These are phyloP conservation scores for Pezicula rhizophila DNA, from an alignment of 2,329 filamentous ascomycete genomes.

Conservation along the genomic window DNA sequence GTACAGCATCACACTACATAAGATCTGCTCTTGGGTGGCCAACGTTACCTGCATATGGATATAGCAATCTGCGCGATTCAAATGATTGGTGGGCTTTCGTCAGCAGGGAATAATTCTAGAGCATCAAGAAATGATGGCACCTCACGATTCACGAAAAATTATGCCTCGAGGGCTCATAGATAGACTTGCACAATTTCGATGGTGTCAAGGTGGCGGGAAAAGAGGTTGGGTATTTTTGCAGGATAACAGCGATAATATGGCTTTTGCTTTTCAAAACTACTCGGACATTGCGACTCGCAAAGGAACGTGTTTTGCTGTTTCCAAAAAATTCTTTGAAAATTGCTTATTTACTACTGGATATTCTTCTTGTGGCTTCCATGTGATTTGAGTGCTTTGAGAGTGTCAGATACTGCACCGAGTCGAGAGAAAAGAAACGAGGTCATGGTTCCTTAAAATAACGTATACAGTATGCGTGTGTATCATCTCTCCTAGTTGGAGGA, in stretches of 20 bases:
- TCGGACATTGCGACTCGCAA: not conserved
- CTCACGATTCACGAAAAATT: not conserved
- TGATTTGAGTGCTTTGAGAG: not conserved
- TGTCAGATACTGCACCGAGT: too few species aligned
- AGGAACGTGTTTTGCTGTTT: not conserved
- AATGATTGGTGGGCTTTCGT: not conserved
- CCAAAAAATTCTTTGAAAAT: not conserved
- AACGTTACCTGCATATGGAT: not conserved
- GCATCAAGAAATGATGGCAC: not conserved
- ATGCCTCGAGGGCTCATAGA: conserved; percentile 2
- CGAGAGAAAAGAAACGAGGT: too few species aligned
- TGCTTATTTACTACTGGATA: not conserved
- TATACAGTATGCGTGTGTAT: too few species aligned
- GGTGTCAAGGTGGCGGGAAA: conserved; percentile 10
- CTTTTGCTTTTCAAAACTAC: not conserved
- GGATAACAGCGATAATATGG: not conserved
- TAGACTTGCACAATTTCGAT: conserved; percentile 5
- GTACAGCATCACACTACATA: not conserved
- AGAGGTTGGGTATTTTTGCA: conserved; percentile 5
- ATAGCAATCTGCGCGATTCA: not conserved
- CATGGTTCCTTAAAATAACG: too few species aligned
- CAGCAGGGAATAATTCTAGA: not conserved
- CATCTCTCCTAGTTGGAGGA: too few species aligned
- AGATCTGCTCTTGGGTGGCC: conserved; percentile 5
- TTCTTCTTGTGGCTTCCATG: too few species aligned